A percentile compares a stretch with the other conserved stretches of the same genome.
Evolutionary conservation across 1,284 basidiomycete species (phyloP).

Genomic region (Pascua guehoae): DNA sequence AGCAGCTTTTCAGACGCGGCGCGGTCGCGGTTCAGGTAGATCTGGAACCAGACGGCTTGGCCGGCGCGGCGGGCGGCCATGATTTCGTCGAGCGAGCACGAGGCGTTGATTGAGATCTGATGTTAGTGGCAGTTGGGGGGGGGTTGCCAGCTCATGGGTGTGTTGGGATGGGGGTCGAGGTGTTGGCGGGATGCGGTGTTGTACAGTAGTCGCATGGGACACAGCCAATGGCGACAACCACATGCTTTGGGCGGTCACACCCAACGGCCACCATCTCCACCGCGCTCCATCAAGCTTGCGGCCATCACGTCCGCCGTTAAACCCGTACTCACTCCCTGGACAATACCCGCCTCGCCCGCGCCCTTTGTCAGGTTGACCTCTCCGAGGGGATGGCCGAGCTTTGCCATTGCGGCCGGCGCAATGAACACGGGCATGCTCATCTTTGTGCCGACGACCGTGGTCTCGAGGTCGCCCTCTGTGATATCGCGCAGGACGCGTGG

Average conservation of each 20-base stretch:
- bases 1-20: conserved; percentile 63
- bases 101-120: conserved; percentile 74
- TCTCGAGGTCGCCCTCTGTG: conserved; percentile 30
- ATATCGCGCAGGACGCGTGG: conserved; percentile 48
- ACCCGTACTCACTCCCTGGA: conserved; percentile 63
- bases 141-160: no score
- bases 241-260: no score
- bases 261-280: background rate
- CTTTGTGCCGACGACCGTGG: conserved; percentile 65
- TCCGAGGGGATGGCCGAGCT: conserved; percentile 81
- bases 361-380: conserved; percentile 80
- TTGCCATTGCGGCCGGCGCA: conserved; percentile 78
- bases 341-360: conserved; percentile 65
- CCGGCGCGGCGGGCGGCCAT: conserved; percentile 51
- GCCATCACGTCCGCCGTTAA: background rate
- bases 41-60: conserved; percentile 73
- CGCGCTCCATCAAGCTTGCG: background rate
- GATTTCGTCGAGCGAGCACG: conserved; percentile 61
- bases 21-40: conserved; percentile 80
- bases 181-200: no score
- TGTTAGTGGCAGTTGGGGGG: background rate
- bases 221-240: no score
- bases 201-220: no score
- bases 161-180: no score
- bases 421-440: conserved; percentile 78